Evolutionary conservation across 177 flowering plant species (phyloP).

Genomic region (Telopea speciosissima): DNA sequence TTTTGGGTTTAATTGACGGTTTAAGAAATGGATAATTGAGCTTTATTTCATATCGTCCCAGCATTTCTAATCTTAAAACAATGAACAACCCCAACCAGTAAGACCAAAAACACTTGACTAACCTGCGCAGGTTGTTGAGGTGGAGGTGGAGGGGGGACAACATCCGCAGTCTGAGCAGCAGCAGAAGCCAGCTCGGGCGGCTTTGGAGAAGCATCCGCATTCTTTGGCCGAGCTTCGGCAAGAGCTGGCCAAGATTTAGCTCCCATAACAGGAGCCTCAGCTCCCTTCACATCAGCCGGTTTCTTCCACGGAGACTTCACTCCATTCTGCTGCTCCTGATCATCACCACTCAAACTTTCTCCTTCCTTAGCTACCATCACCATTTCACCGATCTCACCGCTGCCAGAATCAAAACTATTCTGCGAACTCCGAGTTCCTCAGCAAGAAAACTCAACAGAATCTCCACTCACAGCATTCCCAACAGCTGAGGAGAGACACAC

Average conservation of each 20-base stretch:
- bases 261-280: conserved; percentile 45
- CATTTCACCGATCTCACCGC: background rate
- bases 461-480: background rate
- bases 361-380: conserved; percentile 29
- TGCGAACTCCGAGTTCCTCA: background rate
- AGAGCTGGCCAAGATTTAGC: conserved; percentile 85
- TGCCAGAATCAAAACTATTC: conserved; percentile 5
- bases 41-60: background rate
- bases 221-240: conserved; percentile 40
- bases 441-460: background rate
- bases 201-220: conserved; percentile 13
- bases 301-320: conserved; percentile 65
- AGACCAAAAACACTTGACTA: background rate
- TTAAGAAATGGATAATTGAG: no score
- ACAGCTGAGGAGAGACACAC: background rate
- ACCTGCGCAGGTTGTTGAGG: conserved; percentile 19
- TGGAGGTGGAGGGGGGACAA: conserved; percentile 6
- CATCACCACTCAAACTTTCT: conserved; percentile 19
- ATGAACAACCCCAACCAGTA: background rate
- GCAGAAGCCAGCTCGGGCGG: conserved; percentile 1
- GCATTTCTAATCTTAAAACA: no score
- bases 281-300: conserved; percentile 19
- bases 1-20: no score
- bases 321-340: conserved; percentile 23
- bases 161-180: conserved; percentile 7